Evolutionary conservation across 1,284 basidiomycete genomes (phyloP), one percentile per base, ranked within the genome.

Genomic region (Ganoderma boninense): DNA sequence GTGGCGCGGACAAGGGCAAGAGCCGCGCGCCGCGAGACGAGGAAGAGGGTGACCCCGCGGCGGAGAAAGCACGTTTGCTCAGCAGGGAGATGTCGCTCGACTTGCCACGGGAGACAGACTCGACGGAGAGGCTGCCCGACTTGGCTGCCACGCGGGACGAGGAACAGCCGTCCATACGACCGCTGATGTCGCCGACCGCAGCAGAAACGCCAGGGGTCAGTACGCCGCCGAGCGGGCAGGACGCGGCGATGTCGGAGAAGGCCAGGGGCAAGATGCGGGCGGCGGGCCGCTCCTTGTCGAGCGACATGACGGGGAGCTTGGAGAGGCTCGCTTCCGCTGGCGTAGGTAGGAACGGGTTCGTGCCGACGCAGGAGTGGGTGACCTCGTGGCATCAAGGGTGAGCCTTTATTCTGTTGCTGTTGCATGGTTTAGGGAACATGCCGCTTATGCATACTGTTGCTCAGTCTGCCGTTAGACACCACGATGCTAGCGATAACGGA

Each of bases 351-450:
- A 96, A 95, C 78, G 95, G 95, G 1, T 98, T 97, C 80, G 86
- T 96, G 4, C 96, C 97, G 8, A 97, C 95, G 2, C 95, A 97
- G 79, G 95, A 95, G 88, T 98, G 97, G 96, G 95, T 95, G 6
- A 89, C 92, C 46, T 95, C 94, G 1, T 96, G 94, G 95, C 92
- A 95, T 72, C 91, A 94, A 85, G 94, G 94, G 94, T 93, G 74
- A 77, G 87, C 7, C 7, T 70, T 38, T 38, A 10, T 38, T 65
- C n/a, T 44, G 4, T n/a, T 23, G 38, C 14, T 23, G 6, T 18
- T 49, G 46, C 1, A 32, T 23, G 43, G 42, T 18, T 14, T 1
- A 16, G 29, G 26, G 11, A 2, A 7, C 26, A 26, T 64, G n/a
- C 8, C 11, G 16, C 61, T 64, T 16, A 64, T 38, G 29, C 16